Conservation (phyloP, 2,329 filamentous ascomycete genomes). For the Talaromyces marneffei region DNA sequence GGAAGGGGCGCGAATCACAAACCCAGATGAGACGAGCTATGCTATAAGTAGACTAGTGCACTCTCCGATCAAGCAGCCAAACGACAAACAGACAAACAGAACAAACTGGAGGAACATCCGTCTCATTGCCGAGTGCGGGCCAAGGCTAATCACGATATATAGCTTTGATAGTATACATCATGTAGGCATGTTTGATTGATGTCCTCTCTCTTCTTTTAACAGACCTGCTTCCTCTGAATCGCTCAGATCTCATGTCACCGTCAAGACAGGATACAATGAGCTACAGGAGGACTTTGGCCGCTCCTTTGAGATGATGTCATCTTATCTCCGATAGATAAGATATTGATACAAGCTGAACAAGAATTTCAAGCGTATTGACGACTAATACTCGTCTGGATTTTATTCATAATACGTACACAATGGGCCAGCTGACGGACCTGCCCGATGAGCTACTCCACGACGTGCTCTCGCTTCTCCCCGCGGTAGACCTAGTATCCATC, state of each 20-base stretch:
- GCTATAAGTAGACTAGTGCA: not conserved
- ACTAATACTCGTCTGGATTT: not conserved
- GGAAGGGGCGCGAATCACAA: not conserved
- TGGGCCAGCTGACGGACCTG: conserved; percentile 39
- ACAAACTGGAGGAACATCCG: not conserved
- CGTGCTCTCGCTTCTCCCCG: conserved; percentile 62
- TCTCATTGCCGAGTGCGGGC: not conserved
- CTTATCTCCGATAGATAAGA: not conserved
- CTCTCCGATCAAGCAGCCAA: too few species aligned
- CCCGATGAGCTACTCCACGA: conserved; percentile 69
- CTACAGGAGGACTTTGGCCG: not conserved
- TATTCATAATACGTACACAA: not conserved
- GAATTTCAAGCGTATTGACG: too few species aligned
- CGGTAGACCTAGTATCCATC: conserved; percentile 57
- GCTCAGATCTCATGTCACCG: not conserved
- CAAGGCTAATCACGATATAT: not conserved
- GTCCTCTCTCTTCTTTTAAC: not conserved
- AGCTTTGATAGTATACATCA: not conserved
- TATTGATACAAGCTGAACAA: too few species aligned
- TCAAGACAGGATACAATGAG: not conserved
- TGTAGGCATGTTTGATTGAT: not conserved
- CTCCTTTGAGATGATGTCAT: not conserved
- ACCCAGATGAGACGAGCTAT: not conserved
- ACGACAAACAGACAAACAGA: not conserved
- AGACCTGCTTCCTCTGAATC: not conserved